These are phyloP conservation scores for Neurospora sp. DNA, from an alignment of 495 filamentous ascomycete genomes.

Conservation along the genomic window DNA sequence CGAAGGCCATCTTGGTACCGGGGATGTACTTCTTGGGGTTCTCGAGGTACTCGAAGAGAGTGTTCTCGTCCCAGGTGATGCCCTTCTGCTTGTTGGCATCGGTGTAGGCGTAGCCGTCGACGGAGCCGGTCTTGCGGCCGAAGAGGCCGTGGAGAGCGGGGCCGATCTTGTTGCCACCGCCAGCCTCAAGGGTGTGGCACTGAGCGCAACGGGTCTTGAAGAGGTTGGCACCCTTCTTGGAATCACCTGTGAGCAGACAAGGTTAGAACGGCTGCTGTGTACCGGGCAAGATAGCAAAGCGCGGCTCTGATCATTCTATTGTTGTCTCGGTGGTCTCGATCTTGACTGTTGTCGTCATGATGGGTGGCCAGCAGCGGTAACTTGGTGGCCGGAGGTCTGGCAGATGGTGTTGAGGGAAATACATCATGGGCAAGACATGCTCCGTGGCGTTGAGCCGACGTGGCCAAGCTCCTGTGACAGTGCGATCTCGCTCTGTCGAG, in stretches of 20 bases:
- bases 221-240: constrained; percentile 95
- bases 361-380: not conserved
- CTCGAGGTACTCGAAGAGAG: constrained; percentile 56
- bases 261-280: constrained; percentile 23
- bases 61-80: constrained; percentile 76
- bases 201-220: constrained; percentile 99
- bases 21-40: constrained; percentile 69
- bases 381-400: not conserved
- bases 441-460: not conserved
- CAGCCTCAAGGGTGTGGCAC: constrained; percentile 87
- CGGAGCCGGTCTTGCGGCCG: constrained; percentile 84
- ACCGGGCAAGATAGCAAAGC: not conserved
- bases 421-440: not conserved
- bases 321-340: not conserved
- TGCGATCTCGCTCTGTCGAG: not conserved
- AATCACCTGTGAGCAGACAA: constrained; percentile 56
- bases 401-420: not conserved
- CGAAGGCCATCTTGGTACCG: constrained; percentile 99
- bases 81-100: constrained; percentile 98
- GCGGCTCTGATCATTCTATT: not conserved
- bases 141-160: constrained; percentile 96
- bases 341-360: not conserved
- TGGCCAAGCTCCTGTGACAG: not conserved
- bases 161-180: constrained; percentile 93
- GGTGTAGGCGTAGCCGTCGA: constrained; percentile 93